phyloP scores from a whole-genome alignment of 2,329 filamentous ascomycete species.

The Exophiala xenobiotica region DNA sequence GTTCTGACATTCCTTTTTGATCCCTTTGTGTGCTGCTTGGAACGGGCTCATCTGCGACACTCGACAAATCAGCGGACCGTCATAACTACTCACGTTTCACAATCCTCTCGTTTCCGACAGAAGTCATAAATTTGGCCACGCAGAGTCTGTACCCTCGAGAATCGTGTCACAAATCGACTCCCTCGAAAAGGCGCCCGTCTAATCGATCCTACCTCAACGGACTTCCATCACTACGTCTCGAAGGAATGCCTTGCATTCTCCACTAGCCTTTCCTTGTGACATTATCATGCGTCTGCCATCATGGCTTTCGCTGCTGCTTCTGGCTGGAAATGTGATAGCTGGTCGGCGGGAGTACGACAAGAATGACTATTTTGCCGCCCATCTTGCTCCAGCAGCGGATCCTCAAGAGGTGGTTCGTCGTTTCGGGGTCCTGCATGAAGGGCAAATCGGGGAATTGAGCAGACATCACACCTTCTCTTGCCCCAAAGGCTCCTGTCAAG shows the following conservation, averaged over 20 bases:
- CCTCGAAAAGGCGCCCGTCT: too few relatives aligned
- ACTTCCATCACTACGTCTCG: too few relatives aligned
- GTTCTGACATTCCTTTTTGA: too few relatives aligned
- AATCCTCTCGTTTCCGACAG: too few relatives aligned
- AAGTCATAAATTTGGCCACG: too few relatives aligned
- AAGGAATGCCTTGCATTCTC: constrained; percentile 15
- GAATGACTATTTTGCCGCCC: constrained; percentile 91
- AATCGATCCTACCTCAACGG: too few relatives aligned
- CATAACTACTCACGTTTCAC: background rate
- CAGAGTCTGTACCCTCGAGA: too few relatives aligned
- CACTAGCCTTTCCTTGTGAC: constrained; percentile 4
- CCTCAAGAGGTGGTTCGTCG: constrained; percentile 69
- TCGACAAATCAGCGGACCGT: background rate
- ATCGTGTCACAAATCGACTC: too few relatives aligned
- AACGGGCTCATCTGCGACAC: background rate
- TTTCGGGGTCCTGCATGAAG: constrained; percentile 77
- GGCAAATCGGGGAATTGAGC: constrained; percentile 71
- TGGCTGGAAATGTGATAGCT: constrained; percentile 38
- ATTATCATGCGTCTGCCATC: constrained; percentile 23
- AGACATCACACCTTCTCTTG: constrained; percentile 84
- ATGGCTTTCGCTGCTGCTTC: constrained; percentile 52
- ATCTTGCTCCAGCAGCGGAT: constrained; percentile 66
- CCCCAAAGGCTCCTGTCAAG: constrained; percentile 56
- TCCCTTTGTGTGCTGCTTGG: too few relatives aligned
- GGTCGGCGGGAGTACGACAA: constrained; percentile 69